These are phyloP conservation scores for Omphalotus guepiniiformis DNA, from an alignment of 768 basidiomycete species.

Conservation along the genomic window DNA sequence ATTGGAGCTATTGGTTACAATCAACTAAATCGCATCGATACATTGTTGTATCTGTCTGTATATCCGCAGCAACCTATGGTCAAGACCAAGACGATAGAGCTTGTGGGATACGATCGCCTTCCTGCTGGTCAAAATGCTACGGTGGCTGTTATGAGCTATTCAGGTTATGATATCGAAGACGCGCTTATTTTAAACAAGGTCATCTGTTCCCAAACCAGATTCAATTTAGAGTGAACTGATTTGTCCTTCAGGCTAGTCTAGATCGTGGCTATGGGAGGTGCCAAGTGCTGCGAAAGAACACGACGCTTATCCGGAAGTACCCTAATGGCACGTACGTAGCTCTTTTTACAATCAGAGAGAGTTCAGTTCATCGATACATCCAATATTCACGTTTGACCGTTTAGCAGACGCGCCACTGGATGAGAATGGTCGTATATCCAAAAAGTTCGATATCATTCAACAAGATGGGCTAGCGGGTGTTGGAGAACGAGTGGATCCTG, in stretches of 20 bases:
- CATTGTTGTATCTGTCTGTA: conserved; percentile 93
- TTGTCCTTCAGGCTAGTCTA: conserved; percentile 71
- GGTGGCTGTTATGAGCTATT: conserved; percentile 98
- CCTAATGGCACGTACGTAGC: conserved; percentile 89
- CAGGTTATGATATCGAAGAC: conserved; percentile 99
- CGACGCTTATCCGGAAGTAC: conserved; percentile 91
- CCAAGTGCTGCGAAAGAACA: conserved; percentile 95
- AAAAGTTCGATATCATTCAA: conserved; percentile 90
- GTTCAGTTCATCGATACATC: background rate
- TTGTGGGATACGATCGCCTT: conserved; percentile 93
- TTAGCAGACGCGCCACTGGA: conserved; percentile 88
- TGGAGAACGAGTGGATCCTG: conserved; percentile 89
- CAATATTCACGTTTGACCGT: conserved; percentile 76
- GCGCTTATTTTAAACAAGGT: conserved; percentile 95
- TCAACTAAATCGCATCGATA: conserved; percentile 96
- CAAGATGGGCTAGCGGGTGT: conserved; percentile 92
- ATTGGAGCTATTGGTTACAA: conserved; percentile 99
- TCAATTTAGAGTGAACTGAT: conserved; percentile 3
- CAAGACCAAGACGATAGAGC: conserved; percentile 96
- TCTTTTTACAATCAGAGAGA: background rate
- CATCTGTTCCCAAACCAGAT: background rate
- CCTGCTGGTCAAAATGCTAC: conserved; percentile 99
- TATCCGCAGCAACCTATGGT: conserved; percentile 99
- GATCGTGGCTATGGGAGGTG: conserved; percentile 98
- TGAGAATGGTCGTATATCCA: conserved; percentile 72